Base-by-base conservation (phyloP, 192 early-diverging fungal genomes). In the Umbelopsis sp. region DNA sequence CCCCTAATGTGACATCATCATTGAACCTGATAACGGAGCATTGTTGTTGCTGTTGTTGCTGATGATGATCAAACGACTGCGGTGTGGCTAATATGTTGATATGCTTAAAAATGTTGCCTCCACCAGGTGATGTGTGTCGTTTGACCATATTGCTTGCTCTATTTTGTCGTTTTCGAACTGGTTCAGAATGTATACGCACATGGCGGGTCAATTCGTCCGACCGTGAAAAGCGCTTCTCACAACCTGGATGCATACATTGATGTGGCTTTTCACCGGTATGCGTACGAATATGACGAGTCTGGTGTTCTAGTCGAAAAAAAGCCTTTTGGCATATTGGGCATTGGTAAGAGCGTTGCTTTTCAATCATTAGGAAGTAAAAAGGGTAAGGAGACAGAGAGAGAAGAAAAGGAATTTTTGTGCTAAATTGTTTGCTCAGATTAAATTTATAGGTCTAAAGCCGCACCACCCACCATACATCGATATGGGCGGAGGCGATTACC, bases 231-330 rank as follows among this genome's bases (percentile, higher is more conserved):
- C 87, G 86, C 79, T 92, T 91, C 71, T 88, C 87, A 78, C 94
- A 95, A 69, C 89, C 89, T 32, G 88, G 82, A 68, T 88, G 89
- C 43, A 86, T 86, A 79, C 94, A 95, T 22, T 82, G 81, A 74
- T 93, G 90, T 5, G 94, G 94, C 62, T 90, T 89, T 80, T 95
- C 94, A 56, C 94, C 94, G 2, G 94, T 95, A 76, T 95, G 94
- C 7, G 90, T 93, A 75, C 91, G 87, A 52, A 91, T 88, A 71
- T 95, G 94, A 38, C 91, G 86, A 7, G 90, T 92, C 79, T 91
- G 90, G 77, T 93, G 92, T 78, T 92, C 92, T 10, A 91, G 81
- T 34, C 92, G 89, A 51, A 86, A 87, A 80, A 93, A 93, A 14
- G 86, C 86, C 80, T 88, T 90, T 52, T 85, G 80, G 78, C 92